Conservation (phyloP, 2,329 filamentous ascomycete species). For the Daldinia sp. region DNA sequence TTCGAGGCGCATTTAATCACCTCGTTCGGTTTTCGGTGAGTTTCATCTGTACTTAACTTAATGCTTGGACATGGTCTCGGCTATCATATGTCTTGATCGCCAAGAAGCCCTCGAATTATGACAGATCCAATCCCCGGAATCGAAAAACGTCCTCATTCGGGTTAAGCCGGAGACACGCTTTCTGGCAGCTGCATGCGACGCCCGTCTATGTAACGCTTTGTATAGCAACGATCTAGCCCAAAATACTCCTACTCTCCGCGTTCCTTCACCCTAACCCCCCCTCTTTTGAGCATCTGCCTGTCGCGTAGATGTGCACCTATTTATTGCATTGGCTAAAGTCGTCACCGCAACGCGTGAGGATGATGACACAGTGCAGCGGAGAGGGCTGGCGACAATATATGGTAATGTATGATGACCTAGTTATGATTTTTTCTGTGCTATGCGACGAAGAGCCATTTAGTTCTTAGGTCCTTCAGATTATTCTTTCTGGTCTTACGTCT, state of each 20-base stretch:
- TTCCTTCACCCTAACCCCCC: conserved; percentile 24
- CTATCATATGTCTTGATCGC: conserved; percentile 37
- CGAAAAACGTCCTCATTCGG: conserved; percentile 22
- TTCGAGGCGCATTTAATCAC: neutral
- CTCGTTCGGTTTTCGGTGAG: conserved; percentile 35
- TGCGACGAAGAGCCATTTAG: conserved; percentile 10
- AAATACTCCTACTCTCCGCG: conserved; percentile 30
- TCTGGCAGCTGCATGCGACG: conserved; percentile 42
- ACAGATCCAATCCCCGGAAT: conserved; percentile 40
- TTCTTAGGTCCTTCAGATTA: neutral
- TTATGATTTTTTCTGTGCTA: conserved; percentile 9
- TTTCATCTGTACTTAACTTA: conserved; percentile 28
- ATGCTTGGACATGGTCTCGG: conserved; percentile 22
- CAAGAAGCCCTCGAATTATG: conserved; percentile 39
- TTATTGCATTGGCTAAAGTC: conserved; percentile 30
- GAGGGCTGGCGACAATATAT: conserved; percentile 39
- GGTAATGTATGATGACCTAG: conserved; percentile 37
- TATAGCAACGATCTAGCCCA: conserved; percentile 31
- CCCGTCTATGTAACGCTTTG: conserved; percentile 24
- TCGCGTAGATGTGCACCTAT: conserved; percentile 8
- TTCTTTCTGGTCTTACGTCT: neutral
- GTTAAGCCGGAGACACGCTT: conserved; percentile 37
- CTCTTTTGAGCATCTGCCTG: conserved; percentile 24
- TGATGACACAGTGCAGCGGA: conserved; percentile 34
- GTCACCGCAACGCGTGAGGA: conserved; percentile 23